Evolutionary conservation across 2,329 filamentous ascomycete species (phyloP).

Genomic region (Alternaria hordeiaustralica): DNA sequence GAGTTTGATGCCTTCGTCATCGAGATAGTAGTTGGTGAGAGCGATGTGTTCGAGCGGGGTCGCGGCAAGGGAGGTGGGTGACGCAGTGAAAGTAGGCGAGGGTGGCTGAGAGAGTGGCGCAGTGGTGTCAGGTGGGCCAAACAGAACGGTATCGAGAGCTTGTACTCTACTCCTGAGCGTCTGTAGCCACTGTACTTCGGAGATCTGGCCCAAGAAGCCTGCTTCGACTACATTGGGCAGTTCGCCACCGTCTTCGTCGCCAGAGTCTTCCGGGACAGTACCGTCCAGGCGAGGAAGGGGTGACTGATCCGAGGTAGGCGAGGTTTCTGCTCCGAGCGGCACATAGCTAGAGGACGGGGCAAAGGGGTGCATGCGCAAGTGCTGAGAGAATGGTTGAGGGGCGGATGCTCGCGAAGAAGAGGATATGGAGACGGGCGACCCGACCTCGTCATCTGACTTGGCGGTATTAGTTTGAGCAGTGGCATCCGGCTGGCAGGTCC

Average conservation of each 20-base stretch:
- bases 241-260: not conserved
- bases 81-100: not conserved
- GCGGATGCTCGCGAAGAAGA: constrained; percentile 5
- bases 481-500: not conserved
- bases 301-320: not conserved
- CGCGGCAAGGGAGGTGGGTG: not conserved
- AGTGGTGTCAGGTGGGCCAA: constrained; percentile 4
- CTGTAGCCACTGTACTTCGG: constrained; percentile 29
- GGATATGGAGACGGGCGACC: not conserved
- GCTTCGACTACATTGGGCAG: constrained; percentile 4
- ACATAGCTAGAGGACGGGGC: not conserved
- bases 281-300: not conserved
- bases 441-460: constrained; percentile 7
- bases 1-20: constrained; percentile 27
- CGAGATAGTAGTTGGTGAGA: constrained; percentile 29
- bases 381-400: not conserved
- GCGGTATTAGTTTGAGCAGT: not conserved
- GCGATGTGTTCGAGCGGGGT: not conserved
- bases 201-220: constrained; percentile 21
- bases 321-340: not conserved
- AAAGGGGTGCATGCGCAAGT: not conserved
- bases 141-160: not conserved
- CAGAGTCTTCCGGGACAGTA: not conserved
- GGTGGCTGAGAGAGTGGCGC: not conserved
- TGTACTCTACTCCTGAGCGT: constrained; percentile 13